Base-by-base conservation (phyloP, 2,329 filamentous ascomycete species). In the Trichoderma citrinoviride region DNA sequence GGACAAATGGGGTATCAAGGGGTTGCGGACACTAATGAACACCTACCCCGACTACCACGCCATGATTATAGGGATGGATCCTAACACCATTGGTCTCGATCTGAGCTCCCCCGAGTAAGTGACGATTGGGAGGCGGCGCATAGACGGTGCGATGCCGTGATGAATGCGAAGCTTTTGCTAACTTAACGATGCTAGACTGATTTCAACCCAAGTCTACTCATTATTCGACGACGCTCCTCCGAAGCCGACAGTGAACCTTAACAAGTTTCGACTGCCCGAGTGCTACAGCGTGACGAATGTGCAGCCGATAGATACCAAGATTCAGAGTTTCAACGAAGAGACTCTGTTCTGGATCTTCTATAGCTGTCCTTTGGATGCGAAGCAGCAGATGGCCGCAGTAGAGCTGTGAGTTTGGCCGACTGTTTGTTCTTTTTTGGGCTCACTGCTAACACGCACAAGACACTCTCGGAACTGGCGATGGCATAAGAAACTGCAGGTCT, bases 341-440 rank as follows among this genome's bases (percentile, higher is more conserved):
- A 88, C 87, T 0, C 76, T 90, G 54, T 86, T 90, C 74, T 88
- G 85, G 82, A 89, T 90, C 68, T 90, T 90, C 71, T 89, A 90
- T 74, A 87, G 84, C 75, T 87, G 85, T 66, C 85, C 87, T 7
- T 80, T 82, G 50, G 87, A 89, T 70, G 72, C 83, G 41, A 86
- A 87, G 73, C 87, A 90, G 72, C 83, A 87, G 54, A 77, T 87
- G 76, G 87, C 87, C 3, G 87, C 87, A 0, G 78, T 82, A 46
- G 86, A 89, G 73, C 78, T 90, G 86, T 89, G 77, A 76, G 85
- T 69, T 14, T 33, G 40, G 41, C 3, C 1, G 3, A 0, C 6
- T 12, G 4, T 7, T 7, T 1, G 40, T 12, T 14, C 17, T 8
- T 33, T 1, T 27, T 12, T 52, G 19, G 21, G 10, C 15, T 21